These are phyloP conservation scores for Coniella lustricola DNA, from an alignment of 2,329 filamentous ascomycete species.

Conservation along the genomic window DNA sequence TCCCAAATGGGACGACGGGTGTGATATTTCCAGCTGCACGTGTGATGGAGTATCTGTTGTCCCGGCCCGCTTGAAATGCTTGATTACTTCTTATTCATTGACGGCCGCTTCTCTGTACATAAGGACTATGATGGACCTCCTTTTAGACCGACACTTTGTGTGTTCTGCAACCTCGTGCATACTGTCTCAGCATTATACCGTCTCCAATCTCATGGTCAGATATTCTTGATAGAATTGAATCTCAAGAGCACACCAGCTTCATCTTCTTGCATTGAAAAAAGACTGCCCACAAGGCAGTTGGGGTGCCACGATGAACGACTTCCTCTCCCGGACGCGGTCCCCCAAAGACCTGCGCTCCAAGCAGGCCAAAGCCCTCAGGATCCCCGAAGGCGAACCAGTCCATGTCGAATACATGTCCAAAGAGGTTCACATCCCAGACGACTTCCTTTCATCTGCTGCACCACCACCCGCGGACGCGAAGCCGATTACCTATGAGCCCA, in stretches of 20 bases:
- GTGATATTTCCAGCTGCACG: too few species aligned
- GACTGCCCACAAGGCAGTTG: neutral
- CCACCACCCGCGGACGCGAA: conserved; percentile 34
- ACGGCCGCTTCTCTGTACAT: too few species aligned
- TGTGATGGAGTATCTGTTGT: too few species aligned
- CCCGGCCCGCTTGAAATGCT: too few species aligned
- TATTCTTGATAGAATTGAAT: too few species aligned
- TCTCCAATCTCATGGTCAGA: too few species aligned
- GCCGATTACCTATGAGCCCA: conserved; percentile 37
- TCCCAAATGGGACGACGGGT: too few species aligned
- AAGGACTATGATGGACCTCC: too few species aligned
- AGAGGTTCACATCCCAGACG: conserved; percentile 32
- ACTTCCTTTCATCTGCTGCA: conserved; percentile 35
- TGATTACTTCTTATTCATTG: too few species aligned
- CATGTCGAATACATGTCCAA: conserved; percentile 24
- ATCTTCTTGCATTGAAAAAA: neutral
- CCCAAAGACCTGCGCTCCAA: conserved; percentile 6
- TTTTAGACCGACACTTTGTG: too few species aligned
- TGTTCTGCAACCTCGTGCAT: too few species aligned
- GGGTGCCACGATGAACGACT: conserved; percentile 3
- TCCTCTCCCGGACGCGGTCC: neutral
- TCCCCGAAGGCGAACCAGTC: conserved; percentile 9
- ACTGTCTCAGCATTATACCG: too few species aligned
- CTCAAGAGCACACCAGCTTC: neutral
- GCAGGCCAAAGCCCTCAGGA: conserved; percentile 5